Conservation (phyloP, 2,329 filamentous ascomycete species). For the Alternaria arborescens region DNA sequence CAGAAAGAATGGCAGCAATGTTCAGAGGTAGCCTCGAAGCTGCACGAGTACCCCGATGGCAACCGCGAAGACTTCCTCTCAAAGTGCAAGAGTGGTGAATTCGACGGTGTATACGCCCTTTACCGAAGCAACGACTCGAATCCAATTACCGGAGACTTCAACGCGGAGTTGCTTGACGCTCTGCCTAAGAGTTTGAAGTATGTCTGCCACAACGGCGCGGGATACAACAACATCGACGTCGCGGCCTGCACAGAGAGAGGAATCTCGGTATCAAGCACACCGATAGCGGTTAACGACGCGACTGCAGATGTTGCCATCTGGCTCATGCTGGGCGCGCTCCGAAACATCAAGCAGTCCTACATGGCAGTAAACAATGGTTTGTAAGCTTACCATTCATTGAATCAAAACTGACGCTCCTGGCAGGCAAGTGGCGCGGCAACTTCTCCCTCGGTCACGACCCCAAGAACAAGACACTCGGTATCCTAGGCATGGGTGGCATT, state of each 20-base stretch:
- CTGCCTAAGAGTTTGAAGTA: constrained; percentile 55
- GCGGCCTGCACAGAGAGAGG: constrained; percentile 59
- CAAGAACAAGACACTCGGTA: constrained; percentile 62
- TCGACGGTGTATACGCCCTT: constrained; percentile 64
- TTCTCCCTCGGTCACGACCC: constrained; percentile 62
- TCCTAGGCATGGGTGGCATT: constrained; percentile 69
- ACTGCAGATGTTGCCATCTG: constrained; percentile 62
- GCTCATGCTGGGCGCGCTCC: constrained; percentile 62
- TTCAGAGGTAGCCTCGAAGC: constrained; percentile 42
- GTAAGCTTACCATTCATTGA: constrained; percentile 17
- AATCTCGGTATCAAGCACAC: constrained; percentile 58
- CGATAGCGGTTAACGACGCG: constrained; percentile 60
- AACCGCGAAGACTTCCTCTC: constrained; percentile 64
- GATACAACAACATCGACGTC: constrained; percentile 69
- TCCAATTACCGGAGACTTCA: constrained; percentile 58
- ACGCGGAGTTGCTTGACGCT: constrained; percentile 54
- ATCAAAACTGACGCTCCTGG: constrained; percentile 14
- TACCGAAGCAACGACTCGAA: constrained; percentile 68
- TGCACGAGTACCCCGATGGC: constrained; percentile 63
- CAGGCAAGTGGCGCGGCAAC: constrained; percentile 56
- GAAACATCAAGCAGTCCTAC: constrained; percentile 59
- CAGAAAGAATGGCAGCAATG: constrained; percentile 57
- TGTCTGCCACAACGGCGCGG: constrained; percentile 62
- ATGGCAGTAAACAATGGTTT: constrained; percentile 55
- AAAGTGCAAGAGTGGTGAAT: constrained; percentile 63